Evolutionary conservation across 441 rosid species (phyloP).

Genomic region (Cnidoscolus chayamansa): DNA sequence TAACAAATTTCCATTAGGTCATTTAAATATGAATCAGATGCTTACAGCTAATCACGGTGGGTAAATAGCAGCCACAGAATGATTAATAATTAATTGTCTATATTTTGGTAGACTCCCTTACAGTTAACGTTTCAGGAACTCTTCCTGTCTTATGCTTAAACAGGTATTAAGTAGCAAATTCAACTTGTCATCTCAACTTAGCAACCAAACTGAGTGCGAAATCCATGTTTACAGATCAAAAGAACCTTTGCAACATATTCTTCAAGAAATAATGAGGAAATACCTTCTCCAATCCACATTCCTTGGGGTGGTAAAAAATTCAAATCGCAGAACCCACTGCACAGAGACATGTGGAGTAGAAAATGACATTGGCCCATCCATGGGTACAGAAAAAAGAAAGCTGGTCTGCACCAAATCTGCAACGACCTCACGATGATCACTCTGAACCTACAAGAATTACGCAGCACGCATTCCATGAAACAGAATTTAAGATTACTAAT

Average conservation of each 20-base stretch:
- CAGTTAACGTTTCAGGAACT: neutral
- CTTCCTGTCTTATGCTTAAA: neutral
- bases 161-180: neutral
- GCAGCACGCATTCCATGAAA: neutral
- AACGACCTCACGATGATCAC: constrained; percentile 91
- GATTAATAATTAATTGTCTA: neutral
- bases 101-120: neutral
- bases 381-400: constrained; percentile 88
- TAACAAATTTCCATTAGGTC: neutral
- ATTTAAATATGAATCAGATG: neutral
- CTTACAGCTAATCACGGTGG: neutral
- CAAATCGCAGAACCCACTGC: constrained; percentile 88
- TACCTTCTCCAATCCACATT: constrained; percentile 83
- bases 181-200: neutral
- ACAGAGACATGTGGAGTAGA: constrained; percentile 75
- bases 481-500: neutral
- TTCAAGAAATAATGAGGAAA: constrained; percentile 6
- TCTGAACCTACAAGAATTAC: constrained; percentile 60
- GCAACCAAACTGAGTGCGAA: neutral
- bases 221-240: neutral
- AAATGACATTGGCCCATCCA: constrained; percentile 97
- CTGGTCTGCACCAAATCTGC: constrained; percentile 93
- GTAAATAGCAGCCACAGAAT: neutral
- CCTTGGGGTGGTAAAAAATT: constrained; percentile 87
- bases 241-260: constrained; percentile 1